Conservation (phyloP, 495 filamentous ascomycete genomes). For the Lasiosphaeris hirsuta region DNA sequence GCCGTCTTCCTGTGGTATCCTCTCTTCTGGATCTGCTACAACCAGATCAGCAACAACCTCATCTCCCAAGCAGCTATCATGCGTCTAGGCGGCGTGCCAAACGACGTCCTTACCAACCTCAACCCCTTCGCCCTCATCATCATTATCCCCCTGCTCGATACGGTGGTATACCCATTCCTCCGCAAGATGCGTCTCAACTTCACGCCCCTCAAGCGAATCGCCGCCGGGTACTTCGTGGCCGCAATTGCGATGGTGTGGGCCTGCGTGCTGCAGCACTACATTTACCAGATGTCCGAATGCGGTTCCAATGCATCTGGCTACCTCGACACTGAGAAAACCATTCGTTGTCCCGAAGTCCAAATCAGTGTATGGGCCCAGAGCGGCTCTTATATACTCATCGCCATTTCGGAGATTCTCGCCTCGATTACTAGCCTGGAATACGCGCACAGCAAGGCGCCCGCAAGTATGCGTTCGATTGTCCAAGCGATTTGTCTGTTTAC, state of each 20-base stretch:
- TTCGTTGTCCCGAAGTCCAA: slow-evolving; percentile 21
- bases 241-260: slow-evolving; percentile 63
- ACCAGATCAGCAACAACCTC: slow-evolving; percentile 62
- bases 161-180: slow-evolving; percentile 64
- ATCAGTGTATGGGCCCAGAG: slow-evolving; percentile 60
- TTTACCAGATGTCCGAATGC: slow-evolving; percentile 63
- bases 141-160: slow-evolving; percentile 72
- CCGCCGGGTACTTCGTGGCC: slow-evolving; percentile 61
- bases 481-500: slow-evolving; percentile 66
- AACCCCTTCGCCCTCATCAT: slow-evolving; percentile 75
- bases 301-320: slow-evolving; percentile 28
- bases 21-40: slow-evolving; percentile 51
- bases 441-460: slow-evolving; percentile 75
- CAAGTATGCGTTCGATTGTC: slow-evolving; percentile 72
- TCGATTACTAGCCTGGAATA: slow-evolving; percentile 64
- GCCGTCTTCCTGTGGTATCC: slow-evolving; percentile 61
- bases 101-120: slow-evolving; percentile 76
- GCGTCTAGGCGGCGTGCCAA: slow-evolving; percentile 66
- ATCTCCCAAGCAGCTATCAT: slow-evolving; percentile 71
- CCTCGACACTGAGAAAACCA: slow-evolving; percentile 13
- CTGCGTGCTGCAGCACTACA: slow-evolving; percentile 63
- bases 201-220: slow-evolving; percentile 71
- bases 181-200: slow-evolving; percentile 62
- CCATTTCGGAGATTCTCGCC: slow-evolving; percentile 71
- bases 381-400: slow-evolving; percentile 62